Evolutionary conservation across 768 basidiomycete species (phyloP), one percentile per base, ranked within the genome.

Genomic region (Mycena venus): DNA sequence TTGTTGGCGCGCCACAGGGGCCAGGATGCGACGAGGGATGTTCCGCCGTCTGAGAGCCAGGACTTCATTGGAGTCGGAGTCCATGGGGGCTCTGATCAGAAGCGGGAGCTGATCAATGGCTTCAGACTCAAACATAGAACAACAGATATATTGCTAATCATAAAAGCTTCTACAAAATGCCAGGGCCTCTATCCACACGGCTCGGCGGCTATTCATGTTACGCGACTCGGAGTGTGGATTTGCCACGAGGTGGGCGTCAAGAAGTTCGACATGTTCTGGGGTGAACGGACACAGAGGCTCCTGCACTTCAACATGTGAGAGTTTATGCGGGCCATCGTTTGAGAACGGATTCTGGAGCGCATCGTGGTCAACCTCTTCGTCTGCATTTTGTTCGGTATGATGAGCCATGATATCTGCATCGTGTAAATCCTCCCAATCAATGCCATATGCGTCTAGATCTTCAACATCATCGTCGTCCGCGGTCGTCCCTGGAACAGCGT

Each of bases 351-450:
- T 67, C 2, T 55, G 2, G 19, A 68, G 19, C 15, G 29, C 56
- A 1, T 42, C 42, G 8, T 15, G 8, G 31, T 42, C 25, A 4
- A 63, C 42, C 42, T 63, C 62, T 29, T 63, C 29, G 6, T 47
- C 62, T 0, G 27, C 44, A 49, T 63, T 63, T 19, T 11, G 17
- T 29, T 47, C 44, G 21, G 29, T 34, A 21, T 63, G 44, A 15
- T 63, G 62, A n/a, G 44, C 62, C 29, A 76, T 60, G n/a, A 80
- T 36, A 25, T 69, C 31, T 17, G 79, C 77, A 14, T 79, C 74
- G 15, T 75, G 73, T 1, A 80, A 53, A 8, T 51, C 82, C 53
- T 80, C 79, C 81, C 81, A 82, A 67, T 83, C 82, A 17, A 82
- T 74, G 12, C 69, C 68, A 32, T 66, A 73, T 17, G 25, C 47